Conservation (phyloP, 2,329 filamentous ascomycete species). For the Cordyceps cateniannulata region DNA sequence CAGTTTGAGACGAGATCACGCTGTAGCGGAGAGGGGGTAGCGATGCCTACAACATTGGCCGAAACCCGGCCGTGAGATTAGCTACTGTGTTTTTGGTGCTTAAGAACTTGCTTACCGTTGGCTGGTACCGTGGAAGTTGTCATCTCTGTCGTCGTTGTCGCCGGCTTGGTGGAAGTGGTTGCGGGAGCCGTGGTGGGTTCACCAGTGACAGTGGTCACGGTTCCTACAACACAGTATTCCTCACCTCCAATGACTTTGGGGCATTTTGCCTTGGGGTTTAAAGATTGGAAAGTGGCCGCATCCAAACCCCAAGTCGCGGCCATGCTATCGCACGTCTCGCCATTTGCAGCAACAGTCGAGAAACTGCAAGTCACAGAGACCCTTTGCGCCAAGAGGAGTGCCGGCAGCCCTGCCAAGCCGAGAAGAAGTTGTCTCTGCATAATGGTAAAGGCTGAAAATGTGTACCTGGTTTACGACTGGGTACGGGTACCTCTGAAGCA, state of each 20-base stretch:
- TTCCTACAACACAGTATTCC: not conserved
- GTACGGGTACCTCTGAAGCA: not conserved
- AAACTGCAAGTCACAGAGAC: not conserved
- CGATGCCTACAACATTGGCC: conserved; percentile 9
- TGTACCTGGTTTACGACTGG: not conserved
- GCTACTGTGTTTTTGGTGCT: not conserved
- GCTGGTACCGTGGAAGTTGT: not conserved
- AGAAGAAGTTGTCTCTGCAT: not conserved
- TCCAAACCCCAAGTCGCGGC: not conserved
- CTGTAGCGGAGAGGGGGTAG: conserved; percentile 13
- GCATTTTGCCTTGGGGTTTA: not conserved
- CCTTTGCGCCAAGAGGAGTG: not conserved
- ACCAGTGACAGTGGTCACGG: not conserved
- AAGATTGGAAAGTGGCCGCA: not conserved
- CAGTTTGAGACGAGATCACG: conserved; percentile 13
- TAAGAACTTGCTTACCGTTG: not conserved
- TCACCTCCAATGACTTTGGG: not conserved
- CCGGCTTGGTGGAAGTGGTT: not conserved
- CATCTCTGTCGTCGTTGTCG: not conserved
- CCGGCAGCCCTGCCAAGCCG: not conserved
- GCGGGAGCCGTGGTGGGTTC: not conserved
- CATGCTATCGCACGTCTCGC: not conserved
- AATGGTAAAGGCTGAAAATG: not conserved
- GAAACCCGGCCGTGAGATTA: not conserved
- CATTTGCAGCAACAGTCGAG: not conserved